Evolutionary conservation across 2,329 filamentous ascomycete species (phyloP), one percentile per base, ranked within the genome.

Genomic region (Neonectria ditissima): DNA sequence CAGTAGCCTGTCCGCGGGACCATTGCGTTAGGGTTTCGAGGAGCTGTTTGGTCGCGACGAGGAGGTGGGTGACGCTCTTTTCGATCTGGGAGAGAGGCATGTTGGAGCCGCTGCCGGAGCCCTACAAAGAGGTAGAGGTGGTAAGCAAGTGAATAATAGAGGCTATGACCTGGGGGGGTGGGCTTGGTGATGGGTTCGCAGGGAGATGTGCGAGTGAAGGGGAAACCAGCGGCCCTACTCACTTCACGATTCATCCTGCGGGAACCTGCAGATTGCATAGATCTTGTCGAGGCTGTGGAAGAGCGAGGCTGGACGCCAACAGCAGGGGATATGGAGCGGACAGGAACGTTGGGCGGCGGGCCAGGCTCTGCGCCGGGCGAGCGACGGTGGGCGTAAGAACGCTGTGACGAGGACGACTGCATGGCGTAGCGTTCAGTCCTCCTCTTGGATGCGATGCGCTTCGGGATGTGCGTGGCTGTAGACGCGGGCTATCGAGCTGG

Each of bases 21-120:
- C 96, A 99, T 84, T 97, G 92, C 50, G 96, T 99, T 66, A 99
- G 85, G 6, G 95, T 99, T 82, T 99, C 96, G 66, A 99, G 90
- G 2, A 99, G 89, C 80, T 98, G 94, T 79, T 99, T 99, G 34
- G 96, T 99, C 37, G 96, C 96, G 69, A 99, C 95, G 37, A 99
- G 89, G 47, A 99, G 91, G 78, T 99, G 96, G 11, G 95, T 97
- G 68, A 99, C 96, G 78, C 94, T 97, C 84, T 97, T 98, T 83
- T 99, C 96, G 80, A 99, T 99, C 79, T 97, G 95, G 55, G 95
- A 97, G 70, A 99, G 87, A 71, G 87, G 86, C 74, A 87, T 93
- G 84, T 84, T 92, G 83, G 83, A 89, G 83, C 80, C 89, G 83
- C 78, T 75, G 55, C 91, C 92, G 75, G 81, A 81, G 59, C 76